Percentiles rank a stretch among this genome's conserved stretches.
Evolutionary conservation across 768 basidiomycete species (phyloP).

Genomic region (Infundibulicybe gibba): DNA sequence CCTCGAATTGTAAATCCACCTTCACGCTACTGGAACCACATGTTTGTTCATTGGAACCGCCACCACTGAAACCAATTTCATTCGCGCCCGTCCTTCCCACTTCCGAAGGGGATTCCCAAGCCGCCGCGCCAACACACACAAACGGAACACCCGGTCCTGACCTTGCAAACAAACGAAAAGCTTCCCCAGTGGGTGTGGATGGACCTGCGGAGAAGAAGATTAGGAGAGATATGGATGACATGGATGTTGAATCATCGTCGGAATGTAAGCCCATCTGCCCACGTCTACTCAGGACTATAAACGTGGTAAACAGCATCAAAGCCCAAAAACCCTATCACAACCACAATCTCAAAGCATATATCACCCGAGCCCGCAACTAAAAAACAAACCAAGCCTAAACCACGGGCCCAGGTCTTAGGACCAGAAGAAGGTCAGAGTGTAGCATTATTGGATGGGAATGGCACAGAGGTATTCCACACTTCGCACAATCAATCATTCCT

Average conservation of each 20-base stretch:
- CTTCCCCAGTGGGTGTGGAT: conserved; percentile 40
- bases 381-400: conserved; percentile 27
- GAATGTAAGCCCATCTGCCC: conserved; percentile 20
- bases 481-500: not conserved
- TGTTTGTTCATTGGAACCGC: conserved; percentile 55
- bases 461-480: conserved; percentile 43
- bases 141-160: conserved; percentile 18
- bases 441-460: conserved; percentile 53
- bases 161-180: conserved; percentile 46
- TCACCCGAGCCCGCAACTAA: conserved; percentile 10
- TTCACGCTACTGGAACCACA: conserved; percentile 80
- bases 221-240: conserved; percentile 47
- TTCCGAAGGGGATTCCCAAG: not conserved
- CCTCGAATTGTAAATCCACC: conserved; percentile 59
- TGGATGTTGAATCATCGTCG: conserved; percentile 36
- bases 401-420: conserved; percentile 26
- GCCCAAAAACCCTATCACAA: conserved; percentile 9
- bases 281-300: not conserved
- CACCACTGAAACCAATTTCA: conserved; percentile 18
- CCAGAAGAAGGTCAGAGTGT: conserved; percentile 42
- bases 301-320: conserved; percentile 5
- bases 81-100: conserved; percentile 8
- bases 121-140: conserved; percentile 6
- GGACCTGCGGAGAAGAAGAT: conserved; percentile 63
- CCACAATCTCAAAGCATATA: conserved; percentile 6